Base-by-base conservation (phyloP, 192 early-diverging fungal species). In the Geranomyces variabilis region DNA sequence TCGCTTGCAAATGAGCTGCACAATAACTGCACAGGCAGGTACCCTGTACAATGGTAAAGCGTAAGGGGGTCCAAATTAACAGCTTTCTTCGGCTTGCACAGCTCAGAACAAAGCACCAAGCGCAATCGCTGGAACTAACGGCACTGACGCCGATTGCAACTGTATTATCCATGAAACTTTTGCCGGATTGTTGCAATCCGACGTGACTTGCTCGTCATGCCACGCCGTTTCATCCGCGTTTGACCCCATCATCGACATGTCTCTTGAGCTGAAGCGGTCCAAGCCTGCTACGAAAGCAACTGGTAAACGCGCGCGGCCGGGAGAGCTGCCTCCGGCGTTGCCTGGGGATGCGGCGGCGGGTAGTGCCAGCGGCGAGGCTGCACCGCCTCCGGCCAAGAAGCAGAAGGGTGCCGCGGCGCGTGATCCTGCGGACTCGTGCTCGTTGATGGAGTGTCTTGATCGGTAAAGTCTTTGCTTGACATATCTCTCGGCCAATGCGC, bases 91-190 rank as follows among this genome's bases (percentile, higher is more conserved):
- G n/a, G n/a, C n/a, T 41, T 10, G 10, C 10, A 41, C 3, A 41
- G 36, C 36, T 41, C 36, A 41, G 10, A 41, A 41, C 10, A 41
- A 41, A 41, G 36, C 63, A 31, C 71, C 74, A 8, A 71, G 51
- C 60, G 28, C 65, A 21, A 33, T 26, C 3, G 36, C 36, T 10
- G 36, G 36, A 3, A 41, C 36, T 41, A 41, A 41, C 36, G 36
- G 70, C 66, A 63, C 41, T 21, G 49, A 55, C 22, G 44, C 43
- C n/a, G 74, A 86, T 17, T 98, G 96, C 81, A 57, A 79, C 22
- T 99, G 96, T 68, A 82, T 96, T 26, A 87, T 98, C 15, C 96
- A 99, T 76, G 86, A 90, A 57, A 90, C 92, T 0, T 97, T 97
- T 80, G 90, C 89, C 0, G 97, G 97, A 24, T 74, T 93, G 14